Conservation (phyloP, 176 grass and related monocot genomes). For the Rhynchospora pubera region DNA sequence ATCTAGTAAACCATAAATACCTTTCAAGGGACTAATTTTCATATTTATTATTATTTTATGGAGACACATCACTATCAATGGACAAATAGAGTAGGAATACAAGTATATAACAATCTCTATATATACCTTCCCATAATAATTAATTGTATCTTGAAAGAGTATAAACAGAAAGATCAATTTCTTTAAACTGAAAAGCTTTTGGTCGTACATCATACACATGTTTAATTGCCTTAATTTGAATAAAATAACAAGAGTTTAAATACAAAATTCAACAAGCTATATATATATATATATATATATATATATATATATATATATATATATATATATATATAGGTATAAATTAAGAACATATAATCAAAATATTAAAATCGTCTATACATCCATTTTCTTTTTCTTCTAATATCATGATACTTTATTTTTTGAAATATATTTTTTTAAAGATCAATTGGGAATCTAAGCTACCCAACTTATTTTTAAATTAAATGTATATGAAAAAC, state of each 20-base stretch:
- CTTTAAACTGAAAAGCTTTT: neutral
- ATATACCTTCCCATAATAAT: neutral
- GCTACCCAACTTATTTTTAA: too few species aligned
- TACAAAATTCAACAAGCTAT: too few species aligned
- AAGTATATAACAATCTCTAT: neutral
- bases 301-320: too few species aligned
- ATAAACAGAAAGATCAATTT: neutral
- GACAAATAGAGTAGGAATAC: neutral
- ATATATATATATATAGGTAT: too few species aligned
- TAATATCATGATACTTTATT: too few species aligned
- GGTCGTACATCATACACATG: neutral
- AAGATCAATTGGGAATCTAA: too few species aligned
- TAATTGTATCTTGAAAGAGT: neutral
- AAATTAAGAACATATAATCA: too few species aligned
- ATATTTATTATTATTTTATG: neutral
- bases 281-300: too few species aligned
- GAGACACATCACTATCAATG: neutral
- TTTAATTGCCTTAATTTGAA: too few species aligned
- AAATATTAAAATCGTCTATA: neutral
- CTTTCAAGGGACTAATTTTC: neutral
- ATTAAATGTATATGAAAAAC: too few species aligned
- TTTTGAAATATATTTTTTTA: too few species aligned
- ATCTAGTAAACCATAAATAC: conserved; percentile 5
- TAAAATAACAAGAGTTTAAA: too few species aligned
- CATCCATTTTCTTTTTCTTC: neutral